Evolutionary conservation across 2,329 filamentous ascomycete genomes (phyloP), one percentile per base, ranked within the genome.

Genomic region (Epichloe sibirici): DNA sequence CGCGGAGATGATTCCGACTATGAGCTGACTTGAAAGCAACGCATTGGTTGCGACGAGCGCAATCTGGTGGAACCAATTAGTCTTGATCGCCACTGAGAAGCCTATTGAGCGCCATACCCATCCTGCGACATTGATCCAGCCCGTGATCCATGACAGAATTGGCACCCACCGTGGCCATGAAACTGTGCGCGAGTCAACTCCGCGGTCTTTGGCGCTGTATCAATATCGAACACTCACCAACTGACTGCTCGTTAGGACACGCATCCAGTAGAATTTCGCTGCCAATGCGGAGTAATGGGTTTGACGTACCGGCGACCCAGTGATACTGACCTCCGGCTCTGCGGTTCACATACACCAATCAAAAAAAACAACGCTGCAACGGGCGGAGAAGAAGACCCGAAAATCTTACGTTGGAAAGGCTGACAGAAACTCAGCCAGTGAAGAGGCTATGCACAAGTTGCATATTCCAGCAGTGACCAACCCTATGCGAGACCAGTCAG

Each of bases 341-440:
- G 45, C 7, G 21, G 6, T 28, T 12, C 9, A 23, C 13, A 35
- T 4, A 31, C 31, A 11, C 31, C 31, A 31, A 31, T 31, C 8
- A 31, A 31, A 17, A 17, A 17, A 31, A 31, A 31, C 1, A 31
- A 31, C 11, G 31, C 31, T 31, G 31, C 31, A 31, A 31, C 1
- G 31, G 31, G 8, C 31, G 31, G 31, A 9, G 31, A 31, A 31
- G 31, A 31, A 11, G 35, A 1, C 17, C 12, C 3, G 17, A 38
- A 8, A 38, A 21, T 40, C 61, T 48, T 47, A 60, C 61, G 72
- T 75, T 1, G 72, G 73, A 45, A 80, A 85, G 1, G 81, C 80
- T 0, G 81, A 84, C 5, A 86, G 69, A 57, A 85, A 88, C 63
- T 88, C 85, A 25, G 83, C 83, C 9, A 88, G 71, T 15, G 81